These are phyloP conservation scores for Claviceps sp. DNA, from an alignment of 2,329 filamentous ascomycete genomes.

Conservation along the genomic window DNA sequence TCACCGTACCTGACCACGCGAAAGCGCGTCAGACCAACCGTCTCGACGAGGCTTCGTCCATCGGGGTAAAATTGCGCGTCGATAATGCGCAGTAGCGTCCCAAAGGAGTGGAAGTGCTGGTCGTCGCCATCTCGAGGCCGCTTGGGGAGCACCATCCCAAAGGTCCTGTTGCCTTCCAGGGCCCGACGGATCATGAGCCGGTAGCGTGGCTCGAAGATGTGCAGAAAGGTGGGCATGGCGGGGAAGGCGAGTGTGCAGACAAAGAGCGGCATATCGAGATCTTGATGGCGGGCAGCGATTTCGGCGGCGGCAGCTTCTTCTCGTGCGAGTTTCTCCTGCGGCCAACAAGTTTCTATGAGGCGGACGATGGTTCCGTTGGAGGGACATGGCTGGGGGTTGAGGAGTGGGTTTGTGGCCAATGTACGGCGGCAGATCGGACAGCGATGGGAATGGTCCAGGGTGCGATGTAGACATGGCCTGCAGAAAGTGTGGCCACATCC, in stretches of 20 bases:
- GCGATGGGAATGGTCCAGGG: constrained; percentile 61
- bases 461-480: constrained; percentile 60
- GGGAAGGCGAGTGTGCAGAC: constrained; percentile 75
- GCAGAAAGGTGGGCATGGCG: constrained; percentile 69
- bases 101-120: constrained; percentile 52
- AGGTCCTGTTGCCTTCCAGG: constrained; percentile 58
- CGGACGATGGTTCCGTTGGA: constrained; percentile 50
- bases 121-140: constrained; percentile 25
- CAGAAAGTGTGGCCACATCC: constrained; percentile 86
- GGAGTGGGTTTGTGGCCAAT: constrained; percentile 36
- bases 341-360: constrained; percentile 57
- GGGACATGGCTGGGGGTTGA: constrained; percentile 27
- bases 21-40: constrained; percentile 64
- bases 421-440: constrained; percentile 70
- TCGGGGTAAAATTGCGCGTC: constrained; percentile 63
- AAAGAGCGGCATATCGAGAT: constrained; percentile 58
- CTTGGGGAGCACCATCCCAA: constrained; percentile 75
- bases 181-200: constrained; percentile 76
- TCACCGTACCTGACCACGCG: constrained; percentile 50
- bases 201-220: constrained; percentile 89
- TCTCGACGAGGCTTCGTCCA: constrained; percentile 71
- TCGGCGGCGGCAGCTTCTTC: constrained; percentile 42
- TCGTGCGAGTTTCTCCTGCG: constrained; percentile 48
- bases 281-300: constrained; percentile 39
- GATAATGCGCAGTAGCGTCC: constrained; percentile 65